phyloP scores from a whole-genome alignment of 116 monocot species.

The Cymodocea nodosa region DNA sequence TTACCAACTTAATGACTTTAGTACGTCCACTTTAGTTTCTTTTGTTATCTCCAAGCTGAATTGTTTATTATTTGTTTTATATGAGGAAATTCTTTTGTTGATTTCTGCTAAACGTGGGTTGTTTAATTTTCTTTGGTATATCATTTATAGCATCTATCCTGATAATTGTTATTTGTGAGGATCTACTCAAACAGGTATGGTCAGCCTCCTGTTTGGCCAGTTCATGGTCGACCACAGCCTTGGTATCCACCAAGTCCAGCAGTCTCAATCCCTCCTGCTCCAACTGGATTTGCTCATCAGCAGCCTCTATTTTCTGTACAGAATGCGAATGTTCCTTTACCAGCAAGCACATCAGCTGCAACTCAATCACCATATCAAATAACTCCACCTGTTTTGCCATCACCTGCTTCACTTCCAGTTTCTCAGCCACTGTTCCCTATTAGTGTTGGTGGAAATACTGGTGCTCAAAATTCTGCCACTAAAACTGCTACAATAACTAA shows the following conservation, averaged over 20 bases:
- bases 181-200: conserved; percentile 44
- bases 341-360: conserved; percentile 26
- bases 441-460: conserved; percentile 15
- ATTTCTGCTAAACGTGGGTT: background rate
- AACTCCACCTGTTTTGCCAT: conserved; percentile 36
- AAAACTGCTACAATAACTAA: conserved; percentile 14
- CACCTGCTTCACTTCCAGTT: conserved; percentile 29
- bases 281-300: conserved; percentile 25
- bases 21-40: background rate
- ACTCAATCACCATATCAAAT: conserved; percentile 34
- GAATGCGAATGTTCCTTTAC: conserved; percentile 26
- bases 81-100: no score
- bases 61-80: background rate
- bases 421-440: conserved; percentile 93
- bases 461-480: conserved; percentile 24
- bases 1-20: no score
- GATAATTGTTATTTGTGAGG: background rate
- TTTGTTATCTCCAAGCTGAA: background rate
- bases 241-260: conserved; percentile 51
- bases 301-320: conserved; percentile 87
- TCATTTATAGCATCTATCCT: background rate
- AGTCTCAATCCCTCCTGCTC: conserved; percentile 26
- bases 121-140: background rate
- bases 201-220: conserved; percentile 51
- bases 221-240: conserved; percentile 35